A percentile compares a stretch with the other conserved stretches of the same genome.
Evolutionary conservation across 257 asterid species (phyloP).

Genomic region (Primulina eburnea): DNA sequence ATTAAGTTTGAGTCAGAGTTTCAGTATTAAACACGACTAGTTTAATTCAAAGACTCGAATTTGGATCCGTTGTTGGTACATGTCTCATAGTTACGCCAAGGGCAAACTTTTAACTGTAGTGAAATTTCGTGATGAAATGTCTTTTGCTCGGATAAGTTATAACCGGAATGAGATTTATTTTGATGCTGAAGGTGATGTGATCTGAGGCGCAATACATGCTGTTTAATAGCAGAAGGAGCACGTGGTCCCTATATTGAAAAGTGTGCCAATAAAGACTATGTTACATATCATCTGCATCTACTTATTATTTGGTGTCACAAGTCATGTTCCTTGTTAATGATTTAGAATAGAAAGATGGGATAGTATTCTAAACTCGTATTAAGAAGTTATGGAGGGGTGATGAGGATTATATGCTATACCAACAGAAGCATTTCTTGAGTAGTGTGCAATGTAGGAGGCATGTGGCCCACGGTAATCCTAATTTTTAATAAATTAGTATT

Average conservation of each 20-base stretch:
- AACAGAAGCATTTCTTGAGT: no score
- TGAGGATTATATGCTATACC: no score
- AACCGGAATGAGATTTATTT: neutral
- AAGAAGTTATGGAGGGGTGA: neutral
- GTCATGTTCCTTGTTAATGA: conserved; percentile 16
- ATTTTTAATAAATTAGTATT: no score
- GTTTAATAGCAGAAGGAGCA: neutral
- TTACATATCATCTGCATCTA: conserved; percentile 23
- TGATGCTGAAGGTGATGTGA: no score
- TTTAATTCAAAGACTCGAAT: neutral
- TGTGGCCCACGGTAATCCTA: no score
- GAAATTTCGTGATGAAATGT: neutral
- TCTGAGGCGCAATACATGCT: neutral
- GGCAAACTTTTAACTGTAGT: neutral
- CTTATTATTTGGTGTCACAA: conserved; percentile 28
- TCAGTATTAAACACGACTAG: neutral
- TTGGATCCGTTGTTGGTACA: neutral
- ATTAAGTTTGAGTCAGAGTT: neutral
- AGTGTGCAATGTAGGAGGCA: no score
- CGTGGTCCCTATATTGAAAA: conserved; percentile 45
- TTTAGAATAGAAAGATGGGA: conserved; percentile 5
- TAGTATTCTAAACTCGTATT: conserved; percentile 12
- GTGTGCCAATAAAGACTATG: conserved; percentile 41
- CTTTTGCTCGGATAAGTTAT: neutral
- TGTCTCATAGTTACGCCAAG: neutral